phyloP scores from a whole-genome alignment of 106 monocot species.

The Narthecium ossifragum region DNA sequence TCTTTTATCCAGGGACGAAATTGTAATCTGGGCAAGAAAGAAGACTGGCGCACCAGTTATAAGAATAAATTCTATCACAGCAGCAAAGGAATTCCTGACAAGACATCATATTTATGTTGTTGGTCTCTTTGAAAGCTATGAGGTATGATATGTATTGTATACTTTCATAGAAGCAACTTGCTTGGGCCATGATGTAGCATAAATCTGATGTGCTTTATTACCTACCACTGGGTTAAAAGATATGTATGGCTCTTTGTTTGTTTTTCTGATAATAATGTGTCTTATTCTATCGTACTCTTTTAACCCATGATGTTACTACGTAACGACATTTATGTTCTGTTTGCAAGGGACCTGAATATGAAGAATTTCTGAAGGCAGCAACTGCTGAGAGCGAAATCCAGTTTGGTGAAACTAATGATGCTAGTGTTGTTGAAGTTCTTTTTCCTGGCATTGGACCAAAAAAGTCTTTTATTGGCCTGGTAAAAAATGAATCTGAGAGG shows the following conservation, averaged over 20 bases:
- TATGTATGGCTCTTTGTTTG: too few species aligned
- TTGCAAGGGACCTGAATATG: constrained; percentile 66
- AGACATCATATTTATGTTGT: constrained; percentile 51
- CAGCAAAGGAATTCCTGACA: constrained; percentile 64
- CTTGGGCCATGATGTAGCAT: background rate
- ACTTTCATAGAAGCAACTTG: background rate
- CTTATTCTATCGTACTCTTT: too few species aligned
- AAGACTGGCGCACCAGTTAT: constrained; percentile 72
- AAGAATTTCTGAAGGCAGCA: constrained; percentile 88
- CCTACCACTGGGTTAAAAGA: too few species aligned
- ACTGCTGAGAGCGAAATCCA: constrained; percentile 66
- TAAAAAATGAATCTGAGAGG: constrained; percentile 86
- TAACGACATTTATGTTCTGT: background rate
- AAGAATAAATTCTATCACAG: constrained; percentile 39
- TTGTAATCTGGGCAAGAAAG: constrained; percentile 91
- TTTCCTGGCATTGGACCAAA: constrained; percentile 44
- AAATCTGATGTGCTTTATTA: background rate
- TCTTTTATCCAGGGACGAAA: constrained; percentile 62
- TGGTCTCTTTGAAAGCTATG: constrained; percentile 69
- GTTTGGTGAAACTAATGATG: constrained; percentile 70
- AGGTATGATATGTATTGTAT: constrained; percentile 28
- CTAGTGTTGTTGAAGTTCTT: constrained; percentile 61
- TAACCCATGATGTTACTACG: background rate
- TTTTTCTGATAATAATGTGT: too few species aligned
- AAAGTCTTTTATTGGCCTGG: constrained; percentile 67